phyloP scores from a whole-genome alignment of 2,329 filamentous ascomycete genomes.

The Hypoxylon sp. region DNA sequence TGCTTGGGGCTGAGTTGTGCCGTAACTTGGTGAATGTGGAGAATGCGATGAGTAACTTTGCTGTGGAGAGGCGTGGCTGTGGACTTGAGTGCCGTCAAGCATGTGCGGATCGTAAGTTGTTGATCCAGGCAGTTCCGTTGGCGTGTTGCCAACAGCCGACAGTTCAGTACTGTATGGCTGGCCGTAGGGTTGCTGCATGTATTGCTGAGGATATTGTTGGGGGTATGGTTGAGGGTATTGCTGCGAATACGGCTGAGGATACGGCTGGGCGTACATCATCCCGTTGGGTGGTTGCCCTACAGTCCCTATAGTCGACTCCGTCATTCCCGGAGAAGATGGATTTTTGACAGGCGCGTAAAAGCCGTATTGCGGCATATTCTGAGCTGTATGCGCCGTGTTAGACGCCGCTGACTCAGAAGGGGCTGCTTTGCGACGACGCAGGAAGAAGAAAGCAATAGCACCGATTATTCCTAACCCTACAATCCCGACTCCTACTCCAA shows the following conservation, averaged over 20 bases:
- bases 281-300: slow-evolving; percentile 28
- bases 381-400: slow-evolving; percentile 2
- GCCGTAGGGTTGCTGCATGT: slow-evolving; percentile 37
- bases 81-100: slow-evolving; percentile 34
- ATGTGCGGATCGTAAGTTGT: slow-evolving; percentile 30
- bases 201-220: slow-evolving; percentile 40
- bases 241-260: slow-evolving; percentile 12
- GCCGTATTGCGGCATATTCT: slow-evolving; percentile 38
- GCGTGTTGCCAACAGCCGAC: slow-evolving; percentile 28
- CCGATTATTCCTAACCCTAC: slow-evolving; percentile 44
- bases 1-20: slow-evolving; percentile 8
- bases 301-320: slow-evolving; percentile 27
- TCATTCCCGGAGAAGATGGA: slow-evolving; percentile 30
- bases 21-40: slow-evolving; percentile 15
- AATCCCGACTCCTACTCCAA: slow-evolving; percentile 52
- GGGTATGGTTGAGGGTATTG: slow-evolving; percentile 32
- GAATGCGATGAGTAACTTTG: slow-evolving; percentile 14
- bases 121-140: slow-evolving; percentile 40
- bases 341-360: slow-evolving; percentile 45
- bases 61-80: slow-evolving; percentile 11
- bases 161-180: slow-evolving; percentile 45
- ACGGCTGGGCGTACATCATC: slow-evolving; percentile 29
- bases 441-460: slow-evolving; percentile 47
- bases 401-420: slow-evolving; percentile 14
- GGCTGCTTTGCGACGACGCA: slow-evolving; percentile 47